Conservation (phyloP, 257 asterid genomes). For the Forsythia viridissima region DNA sequence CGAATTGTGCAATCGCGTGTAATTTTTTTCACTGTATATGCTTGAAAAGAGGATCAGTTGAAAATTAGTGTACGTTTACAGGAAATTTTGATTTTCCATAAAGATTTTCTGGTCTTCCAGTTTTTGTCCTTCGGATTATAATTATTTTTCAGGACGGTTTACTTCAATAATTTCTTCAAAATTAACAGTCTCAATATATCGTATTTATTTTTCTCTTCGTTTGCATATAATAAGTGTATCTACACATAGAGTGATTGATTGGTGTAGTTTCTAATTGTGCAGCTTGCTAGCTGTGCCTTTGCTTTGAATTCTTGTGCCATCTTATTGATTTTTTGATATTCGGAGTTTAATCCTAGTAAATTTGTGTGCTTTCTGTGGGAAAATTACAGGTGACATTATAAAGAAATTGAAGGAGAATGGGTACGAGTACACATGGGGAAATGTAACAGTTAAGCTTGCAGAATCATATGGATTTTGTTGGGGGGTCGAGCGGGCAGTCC, state of each 20-base stretch:
- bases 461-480: slow-evolving; percentile 97
- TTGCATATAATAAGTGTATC: neutral
- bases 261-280: neutral
- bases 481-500: slow-evolving; percentile 99
- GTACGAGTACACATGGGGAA: slow-evolving; percentile 80
- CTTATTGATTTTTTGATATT: neutral
- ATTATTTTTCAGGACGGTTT: neutral
- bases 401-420: slow-evolving; percentile 90
- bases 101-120: neutral
- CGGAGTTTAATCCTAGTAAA: neutral
- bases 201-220: neutral
- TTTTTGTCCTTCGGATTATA: neutral
- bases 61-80: neutral
- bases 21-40: neutral
- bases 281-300: neutral
- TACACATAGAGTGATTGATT: neutral
- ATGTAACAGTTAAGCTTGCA: slow-evolving; percentile 89
- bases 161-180: neutral
- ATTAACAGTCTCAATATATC: neutral
- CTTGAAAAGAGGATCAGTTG: neutral
- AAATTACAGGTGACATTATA: slow-evolving; percentile 72
- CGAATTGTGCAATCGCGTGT: neutral
- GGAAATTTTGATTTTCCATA: no score
- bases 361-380: slow-evolving; percentile 13
- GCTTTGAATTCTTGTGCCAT: neutral